phyloP scores from a whole-genome alignment of 2,329 filamentous ascomycete genomes.

The Knufia fluminis region DNA sequence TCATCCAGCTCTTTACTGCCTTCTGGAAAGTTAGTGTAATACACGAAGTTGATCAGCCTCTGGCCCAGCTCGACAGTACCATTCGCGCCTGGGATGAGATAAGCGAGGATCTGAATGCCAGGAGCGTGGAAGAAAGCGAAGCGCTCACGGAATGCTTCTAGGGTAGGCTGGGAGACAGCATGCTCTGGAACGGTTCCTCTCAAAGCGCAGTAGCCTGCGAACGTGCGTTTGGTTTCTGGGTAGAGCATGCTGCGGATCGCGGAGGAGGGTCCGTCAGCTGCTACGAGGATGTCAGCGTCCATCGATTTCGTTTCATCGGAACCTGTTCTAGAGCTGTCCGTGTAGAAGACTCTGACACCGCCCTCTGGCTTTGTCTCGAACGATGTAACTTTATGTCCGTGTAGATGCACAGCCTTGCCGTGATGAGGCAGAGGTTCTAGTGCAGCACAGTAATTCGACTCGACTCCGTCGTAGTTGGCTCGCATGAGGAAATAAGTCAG shows the following conservation, averaged over 20 bases:
- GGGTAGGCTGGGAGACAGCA: slow-evolving; percentile 9
- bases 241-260: slow-evolving; percentile 7
- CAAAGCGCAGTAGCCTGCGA: slow-evolving; percentile 34
- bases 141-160: slow-evolving; percentile 28
- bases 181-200: slow-evolving; percentile 34
- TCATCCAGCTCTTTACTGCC: slow-evolving; percentile 18
- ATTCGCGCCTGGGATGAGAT: slow-evolving; percentile 34
- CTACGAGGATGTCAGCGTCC: slow-evolving; percentile 11
- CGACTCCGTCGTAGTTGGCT: slow-evolving; percentile 35
- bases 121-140: slow-evolving; percentile 35
- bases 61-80: slow-evolving; percentile 32
- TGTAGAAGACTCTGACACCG: slow-evolving; percentile 12
- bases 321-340: not conserved
- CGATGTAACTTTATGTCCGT: slow-evolving; percentile 10
- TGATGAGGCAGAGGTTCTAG: slow-evolving; percentile 12
- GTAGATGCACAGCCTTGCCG: slow-evolving; percentile 7
- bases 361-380: slow-evolving; percentile 6
- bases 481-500: slow-evolving; percentile 37
- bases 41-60: slow-evolving; percentile 39
- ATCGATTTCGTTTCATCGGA: slow-evolving; percentile 21
- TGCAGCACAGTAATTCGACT: slow-evolving; percentile 3
- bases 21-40: slow-evolving; percentile 31
- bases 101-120: slow-evolving; percentile 34
- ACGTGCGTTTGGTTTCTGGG: slow-evolving; percentile 10
- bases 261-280: slow-evolving; percentile 14